Base-by-base conservation (phyloP, 73 alveolate species). In the Uronychia setigera region DNA sequence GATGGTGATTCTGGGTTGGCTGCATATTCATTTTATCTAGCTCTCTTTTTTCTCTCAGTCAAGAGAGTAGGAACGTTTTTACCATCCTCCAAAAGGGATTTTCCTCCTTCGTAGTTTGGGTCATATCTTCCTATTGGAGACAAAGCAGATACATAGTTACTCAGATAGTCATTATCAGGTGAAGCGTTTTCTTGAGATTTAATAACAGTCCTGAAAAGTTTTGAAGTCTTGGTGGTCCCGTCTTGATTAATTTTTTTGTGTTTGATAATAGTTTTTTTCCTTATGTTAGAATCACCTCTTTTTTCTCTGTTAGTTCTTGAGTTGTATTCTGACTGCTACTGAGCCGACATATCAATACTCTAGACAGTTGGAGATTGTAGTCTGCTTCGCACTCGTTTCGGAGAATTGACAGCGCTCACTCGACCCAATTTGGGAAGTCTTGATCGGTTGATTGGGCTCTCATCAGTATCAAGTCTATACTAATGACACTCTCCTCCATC, bases 1-100 rank as follows among this genome's bases (percentile, higher is more conserved):
- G n/a, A n/a, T n/a, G 67, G 67, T 46, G 67, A 46, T 46, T 46
- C 67, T 46, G 67, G 67, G 67, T 46, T 46, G n/a, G n/a, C n/a
- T n/a, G n/a, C n/a, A n/a, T n/a, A n/a, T n/a, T n/a, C n/a, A 46
- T 46, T 46, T 19, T 19, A 5, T 11, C 5, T 5, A 46, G 19
- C 67, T 46, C 5, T 46, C 19, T 46, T 46, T 19, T 19, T 46
- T 19, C 67, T 46, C 19, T 46, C 67, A 5, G 67, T 46, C 19
- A 46, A 19, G n/a, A 46, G 67, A 19, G 67, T 11, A 19, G 67
- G 67, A 19, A 46, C 67, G 19, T 19, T 46, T 5, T 5, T 19
- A 46, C 19, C 67, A 5, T 46, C 19, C 67, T 46, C 67, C n/a
- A 46, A 46, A 46, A 11, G 67, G 67, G 67, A 5, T 46, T 11